Evolutionary conservation across 495 filamentous ascomycete genomes (phyloP).

Genomic region (Physcia stellaris): DNA sequence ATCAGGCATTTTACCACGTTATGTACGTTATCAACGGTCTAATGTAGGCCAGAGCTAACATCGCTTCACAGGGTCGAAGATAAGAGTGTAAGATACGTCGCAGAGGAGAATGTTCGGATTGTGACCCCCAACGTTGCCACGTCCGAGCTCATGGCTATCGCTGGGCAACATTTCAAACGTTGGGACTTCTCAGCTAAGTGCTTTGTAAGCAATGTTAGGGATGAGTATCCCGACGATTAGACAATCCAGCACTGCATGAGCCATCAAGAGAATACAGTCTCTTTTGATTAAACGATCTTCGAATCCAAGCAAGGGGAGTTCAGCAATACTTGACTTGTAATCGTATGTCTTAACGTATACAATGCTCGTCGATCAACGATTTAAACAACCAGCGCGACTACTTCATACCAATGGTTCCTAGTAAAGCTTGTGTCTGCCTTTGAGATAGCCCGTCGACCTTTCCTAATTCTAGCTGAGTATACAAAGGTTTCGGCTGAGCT

Average conservation of each 20-base stretch:
- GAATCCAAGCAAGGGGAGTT: too few species aligned
- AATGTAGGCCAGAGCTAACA: too few species aligned
- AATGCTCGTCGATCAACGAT: too few species aligned
- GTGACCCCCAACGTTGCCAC: slow-evolving; percentile 37
- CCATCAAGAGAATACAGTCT: too few species aligned
- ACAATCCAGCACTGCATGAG: too few species aligned
- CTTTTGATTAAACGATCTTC: too few species aligned
- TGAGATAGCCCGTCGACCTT: slow-evolving; percentile 22
- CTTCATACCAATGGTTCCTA: slow-evolving; percentile 18
- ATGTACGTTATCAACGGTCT: slow-evolving; percentile 66
- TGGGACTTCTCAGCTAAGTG: slow-evolving; percentile 51
- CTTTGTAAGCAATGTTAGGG: slow-evolving; percentile 78
- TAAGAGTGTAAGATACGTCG: slow-evolving; percentile 59
- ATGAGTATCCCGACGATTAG: slow-evolving; percentile 78
- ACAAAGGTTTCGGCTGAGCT: slow-evolving; percentile 24
- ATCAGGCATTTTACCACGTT: slow-evolving; percentile 74
- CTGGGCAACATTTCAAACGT: slow-evolving; percentile 80
- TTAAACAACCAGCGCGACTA: too few species aligned
- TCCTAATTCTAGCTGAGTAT: slow-evolving; percentile 33
- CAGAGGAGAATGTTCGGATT: slow-evolving; percentile 73
- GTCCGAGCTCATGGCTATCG: slow-evolving; percentile 49
- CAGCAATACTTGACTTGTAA: too few species aligned
- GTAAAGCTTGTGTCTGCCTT: slow-evolving; percentile 24
- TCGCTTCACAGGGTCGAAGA: slow-evolving; percentile 49
- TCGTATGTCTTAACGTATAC: too few species aligned